Evolutionary conservation across 2,329 filamentous ascomycete genomes (phyloP), one percentile per base, ranked within the genome.

Genomic region (Colletotrichum echinochloae): DNA sequence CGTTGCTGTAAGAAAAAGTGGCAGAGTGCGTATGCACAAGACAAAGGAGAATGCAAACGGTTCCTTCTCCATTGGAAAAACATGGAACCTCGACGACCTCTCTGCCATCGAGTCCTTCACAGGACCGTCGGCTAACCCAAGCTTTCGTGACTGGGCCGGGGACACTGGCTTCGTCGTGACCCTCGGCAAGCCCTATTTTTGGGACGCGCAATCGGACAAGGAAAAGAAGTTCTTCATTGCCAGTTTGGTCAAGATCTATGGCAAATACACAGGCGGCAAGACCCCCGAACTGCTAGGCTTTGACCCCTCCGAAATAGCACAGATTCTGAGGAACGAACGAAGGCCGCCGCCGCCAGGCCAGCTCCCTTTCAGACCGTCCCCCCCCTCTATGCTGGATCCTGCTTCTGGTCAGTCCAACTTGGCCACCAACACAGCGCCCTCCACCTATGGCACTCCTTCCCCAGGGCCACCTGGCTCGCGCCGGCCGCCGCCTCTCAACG

Each of bases 191-290:
- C 93, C 94, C 0, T 99, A 99, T 82, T 99, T 96, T 80, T 99
- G 96, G 96, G 90, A 97, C 80, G 94, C 96, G 41, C 91, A 94
- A 74, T 96, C 94, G 0, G 88, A 93, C 63, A 98, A 98, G 83
- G 96, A 99, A 82, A 98, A 98, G 85, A 95, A 97, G 79, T 98
- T 98, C 83, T 99, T 99, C 81, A 96, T 99, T 77, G 94, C 93
- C 41, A 98, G 95, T 80, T 83, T 98, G 75, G 90, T 98, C 78
- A 99, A 98, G 81, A 98, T 99, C 74, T 99, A 93, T 80, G 91
- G 91, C 76, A 99, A 98, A 82, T 99, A 98, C 79, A 98, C 96
- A 0, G 93, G 94, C 35, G 95, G 95, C 16, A 92, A 91, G 76
- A 82, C 90, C 39, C 96, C 96, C 2, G 88, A 92, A 69, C 85